A percentile compares a stretch with the other conserved stretches of the same genome.
Conservation (phyloP, 768 basidiomycete species). For the Pisolithus tinctorius region DNA sequence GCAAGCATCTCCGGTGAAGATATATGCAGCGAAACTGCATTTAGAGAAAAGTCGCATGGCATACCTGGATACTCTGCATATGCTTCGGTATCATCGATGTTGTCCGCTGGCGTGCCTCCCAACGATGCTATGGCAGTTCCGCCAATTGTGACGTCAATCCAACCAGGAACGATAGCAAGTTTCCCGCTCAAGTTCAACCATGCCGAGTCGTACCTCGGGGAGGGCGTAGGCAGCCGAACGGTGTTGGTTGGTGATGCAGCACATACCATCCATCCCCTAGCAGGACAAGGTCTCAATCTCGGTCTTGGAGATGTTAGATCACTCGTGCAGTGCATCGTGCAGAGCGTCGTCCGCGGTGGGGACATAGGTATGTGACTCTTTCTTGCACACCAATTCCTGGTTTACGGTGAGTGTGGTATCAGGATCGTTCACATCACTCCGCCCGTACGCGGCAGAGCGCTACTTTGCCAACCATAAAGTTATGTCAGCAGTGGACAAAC, state of each 20-base stretch:
- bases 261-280: slow-evolving; percentile 90
- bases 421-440: slow-evolving; percentile 73
- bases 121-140: slow-evolving; percentile 59
- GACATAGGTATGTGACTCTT: slow-evolving; percentile 64
- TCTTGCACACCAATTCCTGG: neutral
- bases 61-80: slow-evolving; percentile 61
- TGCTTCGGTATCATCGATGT: slow-evolving; percentile 36
- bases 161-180: slow-evolving; percentile 69
- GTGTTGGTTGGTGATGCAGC: slow-evolving; percentile 95
- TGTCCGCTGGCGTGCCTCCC: slow-evolving; percentile 49
- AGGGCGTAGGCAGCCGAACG: slow-evolving; percentile 57
- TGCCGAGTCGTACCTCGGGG: slow-evolving; percentile 80
- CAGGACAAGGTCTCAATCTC: slow-evolving; percentile 92
- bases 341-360: slow-evolving; percentile 53
- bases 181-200: slow-evolving; percentile 89
- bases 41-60: slow-evolving; percentile 66
- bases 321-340: slow-evolving; percentile 58
- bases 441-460: slow-evolving; percentile 71
- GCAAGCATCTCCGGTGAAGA: slow-evolving; percentile 40
- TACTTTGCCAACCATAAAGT: slow-evolving; percentile 84
- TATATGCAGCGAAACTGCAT: slow-evolving; percentile 58
- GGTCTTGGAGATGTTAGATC: slow-evolving; percentile 83
- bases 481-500: slow-evolving; percentile 80
- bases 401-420: neutral
- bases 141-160: slow-evolving; percentile 66